Evolutionary conservation across 352 stramenopile genomes (phyloP), one percentile per base, ranked within the genome.

Genomic region (Phytophthora litchii): DNA sequence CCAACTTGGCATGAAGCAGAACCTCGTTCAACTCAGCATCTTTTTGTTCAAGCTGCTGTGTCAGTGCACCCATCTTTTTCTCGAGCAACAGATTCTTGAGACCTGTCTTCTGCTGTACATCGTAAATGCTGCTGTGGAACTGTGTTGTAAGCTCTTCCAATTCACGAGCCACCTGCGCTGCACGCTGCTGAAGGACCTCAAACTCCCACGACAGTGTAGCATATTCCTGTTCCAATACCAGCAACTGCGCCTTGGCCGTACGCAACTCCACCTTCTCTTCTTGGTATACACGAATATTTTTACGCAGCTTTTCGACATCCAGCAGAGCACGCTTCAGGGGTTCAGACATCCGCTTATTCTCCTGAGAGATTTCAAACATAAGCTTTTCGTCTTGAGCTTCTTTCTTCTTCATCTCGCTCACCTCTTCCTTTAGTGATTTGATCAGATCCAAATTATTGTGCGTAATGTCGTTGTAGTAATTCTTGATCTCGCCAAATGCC

Each of bases 381-480:
- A 91, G 76, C 58, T 96, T 96, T 61, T 98, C 89, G 65, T 98
- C 95, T 59, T 91, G 78, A 17, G 88, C 89, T 72, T 99, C 92
- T 62, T 97, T 94, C 60, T 97, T 97, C 69, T 95, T 93, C 83
- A 98, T 96, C 51, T 98, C 87, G 14, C 72, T 72, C 21, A 98
- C 90, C 60, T 98, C 94, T 70, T 98, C 96, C 59, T 98, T 98
- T 7, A 99, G 71, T 5, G 71, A 90, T 64, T 98, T 97, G 81
- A 98, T 98, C 20, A 98, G 69, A 55, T 98, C 94, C n/a, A 98
- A 65, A 68, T 98, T 98, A 67, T 97, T 98, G 72, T 98, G 94
- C 35, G 93, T 98, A 58, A 98, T 98, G 59, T 98, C 93, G 69
- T 97, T 98, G 87, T 98, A 98, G 75, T 98, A 98, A 53, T 96